Evolutionary conservation across 495 filamentous ascomycete genomes (phyloP).

Genomic region (Lasiosphaeria ovina): DNA sequence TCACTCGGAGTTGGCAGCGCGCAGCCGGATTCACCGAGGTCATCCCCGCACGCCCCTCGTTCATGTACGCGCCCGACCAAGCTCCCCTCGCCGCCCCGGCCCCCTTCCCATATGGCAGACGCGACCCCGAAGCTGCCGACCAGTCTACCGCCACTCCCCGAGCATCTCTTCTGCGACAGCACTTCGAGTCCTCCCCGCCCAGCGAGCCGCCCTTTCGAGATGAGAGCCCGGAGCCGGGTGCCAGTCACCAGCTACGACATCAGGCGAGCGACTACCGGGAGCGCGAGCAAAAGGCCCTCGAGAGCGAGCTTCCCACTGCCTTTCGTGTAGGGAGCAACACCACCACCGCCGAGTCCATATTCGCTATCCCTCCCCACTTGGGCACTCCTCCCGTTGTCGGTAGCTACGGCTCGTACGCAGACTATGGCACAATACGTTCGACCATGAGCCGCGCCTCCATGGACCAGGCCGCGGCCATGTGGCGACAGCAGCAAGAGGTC

Average conservation of each 20-base stretch:
- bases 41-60: constrained; percentile 69
- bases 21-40: constrained; percentile 88
- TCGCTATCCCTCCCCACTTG: constrained; percentile 61
- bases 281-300: constrained; percentile 42
- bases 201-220: constrained; percentile 21
- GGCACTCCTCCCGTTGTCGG: constrained; percentile 61
- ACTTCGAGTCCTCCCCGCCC: constrained; percentile 32
- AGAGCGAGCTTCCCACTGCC: constrained; percentile 32
- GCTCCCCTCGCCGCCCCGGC: constrained; percentile 36
- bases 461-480: constrained; percentile 67
- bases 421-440: constrained; percentile 74
- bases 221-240: constrained; percentile 22
- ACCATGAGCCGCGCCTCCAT: constrained; percentile 67
- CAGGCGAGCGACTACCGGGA: constrained; percentile 34
- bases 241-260: constrained; percentile 17
- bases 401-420: constrained; percentile 61
- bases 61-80: constrained; percentile 56
- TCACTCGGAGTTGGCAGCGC: constrained; percentile 90
- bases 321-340: constrained; percentile 34
- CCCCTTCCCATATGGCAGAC: constrained; percentile 32
- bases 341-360: constrained; percentile 48
- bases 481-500: constrained; percentile 65
- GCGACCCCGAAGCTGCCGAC: constrained; percentile 34
- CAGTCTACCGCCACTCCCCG: constrained; percentile 27
- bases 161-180: constrained; percentile 39